phyloP scores from a whole-genome alignment of 257 asterid genomes.

The Nicotiana undulata region DNA sequence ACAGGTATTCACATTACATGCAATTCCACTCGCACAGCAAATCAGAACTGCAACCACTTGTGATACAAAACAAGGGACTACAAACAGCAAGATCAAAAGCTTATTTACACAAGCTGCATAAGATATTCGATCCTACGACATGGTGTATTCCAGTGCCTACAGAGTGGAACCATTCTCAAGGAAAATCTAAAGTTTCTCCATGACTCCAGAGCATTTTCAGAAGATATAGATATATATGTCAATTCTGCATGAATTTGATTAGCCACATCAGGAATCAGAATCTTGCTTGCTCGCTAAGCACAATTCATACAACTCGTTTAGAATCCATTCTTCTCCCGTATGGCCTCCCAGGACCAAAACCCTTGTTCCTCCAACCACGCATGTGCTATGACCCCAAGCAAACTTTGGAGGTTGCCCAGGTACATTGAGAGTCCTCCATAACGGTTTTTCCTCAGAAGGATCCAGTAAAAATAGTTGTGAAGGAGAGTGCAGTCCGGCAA shows the following conservation, averaged over 20 bases:
- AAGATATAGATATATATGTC: background rate
- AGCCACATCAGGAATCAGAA: conserved; percentile 32
- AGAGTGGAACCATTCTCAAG: background rate
- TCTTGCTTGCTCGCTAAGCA: conserved; percentile 79
- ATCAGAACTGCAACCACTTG: background rate
- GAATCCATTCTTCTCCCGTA: conserved; percentile 84
- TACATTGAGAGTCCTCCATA: conserved; percentile 68
- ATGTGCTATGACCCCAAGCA: conserved; percentile 92
- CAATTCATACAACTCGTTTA: conserved; percentile 69
- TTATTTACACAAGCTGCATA: conserved; percentile 9
- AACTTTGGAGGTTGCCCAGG: conserved; percentile 82
- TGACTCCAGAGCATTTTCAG: background rate
- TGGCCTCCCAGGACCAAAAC: conserved; percentile 85
- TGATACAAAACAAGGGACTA: conserved; percentile 1
- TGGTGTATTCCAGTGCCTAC: background rate
- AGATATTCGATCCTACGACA: background rate
- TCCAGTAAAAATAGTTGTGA: conserved; percentile 74
- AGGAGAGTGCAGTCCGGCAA: conserved; percentile 82
- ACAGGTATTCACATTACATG: too few species aligned
- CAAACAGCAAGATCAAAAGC: conserved; percentile 12
- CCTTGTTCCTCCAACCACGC: conserved; percentile 83
- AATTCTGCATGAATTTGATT: background rate
- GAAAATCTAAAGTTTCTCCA: conserved; percentile 8
- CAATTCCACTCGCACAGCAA: too few species aligned
- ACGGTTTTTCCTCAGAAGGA: conserved; percentile 71